phyloP scores from a whole-genome alignment of 805 yeast genomes.

The Wickerhamomyces bovis region DNA sequence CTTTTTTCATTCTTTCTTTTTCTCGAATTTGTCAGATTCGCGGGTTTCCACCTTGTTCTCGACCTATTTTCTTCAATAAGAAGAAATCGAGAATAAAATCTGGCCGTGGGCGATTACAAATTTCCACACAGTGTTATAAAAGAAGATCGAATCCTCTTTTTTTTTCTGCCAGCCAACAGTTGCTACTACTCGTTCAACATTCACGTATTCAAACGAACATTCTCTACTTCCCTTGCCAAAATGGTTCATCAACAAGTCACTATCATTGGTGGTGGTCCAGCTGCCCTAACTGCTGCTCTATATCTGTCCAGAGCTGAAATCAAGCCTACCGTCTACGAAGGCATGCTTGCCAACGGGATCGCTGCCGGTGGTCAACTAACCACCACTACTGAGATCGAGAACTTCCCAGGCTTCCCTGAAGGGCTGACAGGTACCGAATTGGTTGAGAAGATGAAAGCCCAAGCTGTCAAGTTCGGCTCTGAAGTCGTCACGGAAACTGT shows the following conservation, averaged over 20 bases:
- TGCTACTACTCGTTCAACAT: too few relatives aligned
- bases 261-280: constrained; percentile 96
- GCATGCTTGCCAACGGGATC: constrained; percentile 91
- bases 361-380: constrained; percentile 99
- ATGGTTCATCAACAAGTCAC: constrained; percentile 84
- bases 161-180: neutral
- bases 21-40: neutral
- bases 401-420: constrained; percentile 97
- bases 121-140: neutral
- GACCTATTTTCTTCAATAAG: neutral
- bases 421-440: constrained; percentile 83
- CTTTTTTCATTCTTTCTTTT: neutral
- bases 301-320: constrained; percentile 95
- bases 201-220: neutral
- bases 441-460: constrained; percentile 93
- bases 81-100: too few relatives aligned
- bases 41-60: neutral
- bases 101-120: neutral
- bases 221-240: constrained; percentile 25
- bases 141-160: neutral
- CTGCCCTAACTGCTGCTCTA: constrained; percentile 98
- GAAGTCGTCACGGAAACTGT: constrained; percentile 93
- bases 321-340: constrained; percentile 90
- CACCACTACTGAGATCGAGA: constrained; percentile 97
- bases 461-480: constrained; percentile 84